Evolutionary conservation across 2,329 filamentous ascomycete genomes (phyloP), one percentile per base, ranked within the genome.

Genomic region (Fusarium zealandicum): DNA sequence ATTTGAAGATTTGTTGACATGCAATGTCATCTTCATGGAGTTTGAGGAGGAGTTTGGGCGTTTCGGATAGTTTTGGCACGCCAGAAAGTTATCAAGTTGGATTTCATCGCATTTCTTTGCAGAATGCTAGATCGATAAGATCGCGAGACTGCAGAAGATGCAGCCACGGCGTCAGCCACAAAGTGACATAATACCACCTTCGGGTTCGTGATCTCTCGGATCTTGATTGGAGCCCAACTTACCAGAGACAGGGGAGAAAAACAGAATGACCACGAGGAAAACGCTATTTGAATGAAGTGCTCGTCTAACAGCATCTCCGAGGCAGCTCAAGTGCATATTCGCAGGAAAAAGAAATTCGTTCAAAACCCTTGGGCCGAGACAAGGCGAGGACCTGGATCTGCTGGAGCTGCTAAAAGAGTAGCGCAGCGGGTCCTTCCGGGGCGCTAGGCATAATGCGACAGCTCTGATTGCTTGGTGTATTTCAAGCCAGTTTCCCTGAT

Each of bases 361-460:
- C 30, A 42, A 51, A 57, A 17, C 33, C 42, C 39, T 68, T 68
- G 65, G 66, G 66, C 66, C 66, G 66, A 68, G 61, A 60, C 49
- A 68, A 64, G 61, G 65, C 66, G 66, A 61, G 48, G 44, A 38
- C 36, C 22, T 20, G 35, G 45, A 25, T 35, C 48, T 54, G 20
- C 47, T 50, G 48, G 37, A 44, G 45, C 25, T 38, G 35, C 31
- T 16, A 27, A 27, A 43, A 48, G 37, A 35, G 54, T 55, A 62
- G 50, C 46, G 45, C 42, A 54, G 65, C 64, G 66, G 66, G 57
- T 64, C 66, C 59, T 64, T 64, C 64, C 62, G 64, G 60, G 48
- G 41, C 65, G 54, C 65, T 67, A 68, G 51, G 45, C 57, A 68
- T 68, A 68, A 68, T 68, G 56, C 57, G 64, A 50, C 51, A 53